A percentile compares a stretch with the other conserved stretches of the same genome.
Conservation (phyloP, 305 asterid species). For the Fraxinus greggii region DNA sequence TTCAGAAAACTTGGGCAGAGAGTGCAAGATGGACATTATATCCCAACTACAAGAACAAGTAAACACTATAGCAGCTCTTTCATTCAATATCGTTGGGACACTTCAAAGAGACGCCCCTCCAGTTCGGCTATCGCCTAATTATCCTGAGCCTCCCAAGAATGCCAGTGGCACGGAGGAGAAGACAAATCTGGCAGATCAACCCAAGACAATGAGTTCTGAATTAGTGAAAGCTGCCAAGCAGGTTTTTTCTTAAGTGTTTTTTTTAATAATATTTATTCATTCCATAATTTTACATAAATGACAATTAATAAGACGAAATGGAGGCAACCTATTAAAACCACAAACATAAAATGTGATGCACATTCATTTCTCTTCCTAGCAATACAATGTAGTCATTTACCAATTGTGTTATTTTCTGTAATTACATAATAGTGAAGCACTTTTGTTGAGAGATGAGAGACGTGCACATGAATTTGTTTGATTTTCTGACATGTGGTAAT, state of each 20-base stretch:
- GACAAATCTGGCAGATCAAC: slow-evolving; percentile 58
- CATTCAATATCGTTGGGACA: slow-evolving; percentile 72
- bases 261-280: background rate
- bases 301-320: background rate
- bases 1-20: background rate
- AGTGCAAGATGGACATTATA: slow-evolving; percentile 63
- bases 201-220: slow-evolving; percentile 66
- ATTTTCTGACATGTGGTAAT: background rate
- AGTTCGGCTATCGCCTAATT: slow-evolving; percentile 73
- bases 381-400: background rate
- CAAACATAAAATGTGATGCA: background rate
- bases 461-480: background rate
- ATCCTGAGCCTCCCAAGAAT: slow-evolving; percentile 70
- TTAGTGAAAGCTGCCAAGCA: slow-evolving; percentile 83
- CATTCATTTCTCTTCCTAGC: background rate
- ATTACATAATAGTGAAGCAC: background rate
- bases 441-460: background rate
- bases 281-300: background rate
- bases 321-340: background rate
- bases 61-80: slow-evolving; percentile 60
- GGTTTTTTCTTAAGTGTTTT: slow-evolving; percentile 29
- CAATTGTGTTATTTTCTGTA: background rate
- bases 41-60: slow-evolving; percentile 81
- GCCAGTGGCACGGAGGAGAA: slow-evolving; percentile 49
- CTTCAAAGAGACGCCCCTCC: slow-evolving; percentile 89